Conservation (phyloP, 495 filamentous ascomycete species). For the Staphylotrichum longicolle region DNA sequence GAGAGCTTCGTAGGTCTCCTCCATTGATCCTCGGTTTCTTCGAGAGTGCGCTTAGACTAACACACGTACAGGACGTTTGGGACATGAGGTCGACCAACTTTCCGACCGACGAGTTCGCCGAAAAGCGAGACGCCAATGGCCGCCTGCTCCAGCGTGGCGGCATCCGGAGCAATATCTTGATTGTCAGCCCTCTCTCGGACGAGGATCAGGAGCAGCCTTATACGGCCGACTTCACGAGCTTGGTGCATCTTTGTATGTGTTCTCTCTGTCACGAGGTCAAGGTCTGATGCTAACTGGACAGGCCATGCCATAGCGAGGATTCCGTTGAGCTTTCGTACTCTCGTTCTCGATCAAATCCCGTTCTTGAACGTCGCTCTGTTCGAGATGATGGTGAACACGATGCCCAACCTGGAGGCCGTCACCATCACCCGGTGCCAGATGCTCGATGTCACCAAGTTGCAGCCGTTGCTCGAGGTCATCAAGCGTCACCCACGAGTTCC, state of each 20-base stretch:
- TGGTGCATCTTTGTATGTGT: slow-evolving; percentile 16
- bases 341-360: slow-evolving; percentile 27
- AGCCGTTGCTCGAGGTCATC: slow-evolving; percentile 18
- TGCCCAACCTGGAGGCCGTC: slow-evolving; percentile 29
- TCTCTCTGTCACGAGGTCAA: neutral
- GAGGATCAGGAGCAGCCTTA: slow-evolving; percentile 14
- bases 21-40: neutral
- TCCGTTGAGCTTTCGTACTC: slow-evolving; percentile 18
- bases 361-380: slow-evolving; percentile 21
- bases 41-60: neutral
- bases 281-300: neutral
- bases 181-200: slow-evolving; percentile 15
- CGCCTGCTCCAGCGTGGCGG: slow-evolving; percentile 4
- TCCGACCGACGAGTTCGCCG: neutral
- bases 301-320: slow-evolving; percentile 1
- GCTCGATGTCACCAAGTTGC: slow-evolving; percentile 30
- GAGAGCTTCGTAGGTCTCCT: neutral
- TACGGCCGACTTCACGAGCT: slow-evolving; percentile 10
- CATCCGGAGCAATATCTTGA: slow-evolving; percentile 15
- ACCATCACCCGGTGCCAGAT: slow-evolving; percentile 28
- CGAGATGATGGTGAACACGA: slow-evolving; percentile 23
- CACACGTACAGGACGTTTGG: slow-evolving; percentile 15
- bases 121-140: neutral
- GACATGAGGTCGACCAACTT: slow-evolving; percentile 13
- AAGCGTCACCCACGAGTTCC: slow-evolving; percentile 8